phyloP scores from a whole-genome alignment of 148 eudicot species.

The Gaultheria prostrata region DNA sequence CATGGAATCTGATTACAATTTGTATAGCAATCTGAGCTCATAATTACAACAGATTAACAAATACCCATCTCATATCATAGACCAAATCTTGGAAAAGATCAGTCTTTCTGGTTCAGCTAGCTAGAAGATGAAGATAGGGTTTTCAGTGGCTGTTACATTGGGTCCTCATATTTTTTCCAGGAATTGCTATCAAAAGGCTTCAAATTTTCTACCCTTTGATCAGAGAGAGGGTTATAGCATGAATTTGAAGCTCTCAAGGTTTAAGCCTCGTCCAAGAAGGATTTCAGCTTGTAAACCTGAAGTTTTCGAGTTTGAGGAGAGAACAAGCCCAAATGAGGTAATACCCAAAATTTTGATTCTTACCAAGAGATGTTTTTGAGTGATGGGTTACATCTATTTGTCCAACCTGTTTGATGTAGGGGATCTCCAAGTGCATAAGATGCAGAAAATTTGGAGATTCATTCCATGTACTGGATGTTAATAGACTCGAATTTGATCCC shows the following conservation, averaged over 20 bases:
- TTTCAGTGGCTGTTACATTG: slow-evolving; percentile 25
- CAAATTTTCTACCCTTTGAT: slow-evolving; percentile 13
- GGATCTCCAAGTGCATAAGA: neutral
- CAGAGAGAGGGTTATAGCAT: neutral
- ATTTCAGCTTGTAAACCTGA: slow-evolving; percentile 28
- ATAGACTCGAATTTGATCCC: neutral
- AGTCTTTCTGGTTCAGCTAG: neutral
- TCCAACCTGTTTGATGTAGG: neutral
- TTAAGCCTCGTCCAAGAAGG: slow-evolving; percentile 18
- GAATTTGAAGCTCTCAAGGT: slow-evolving; percentile 20
- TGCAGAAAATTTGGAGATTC: neutral
- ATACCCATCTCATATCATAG: neutral
- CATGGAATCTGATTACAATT: slow-evolving; percentile 14
- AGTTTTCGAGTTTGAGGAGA: slow-evolving; percentile 49
- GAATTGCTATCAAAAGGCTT: slow-evolving; percentile 5
- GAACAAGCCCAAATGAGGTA: slow-evolving; percentile 84
- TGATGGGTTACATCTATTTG: neutral
- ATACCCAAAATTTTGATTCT: slow-evolving; percentile 15
- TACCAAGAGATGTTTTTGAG: neutral
- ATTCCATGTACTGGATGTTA: neutral
- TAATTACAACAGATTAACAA: neutral
- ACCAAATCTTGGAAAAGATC: neutral
- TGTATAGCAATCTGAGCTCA: neutral
- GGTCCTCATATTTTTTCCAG: slow-evolving; percentile 11
- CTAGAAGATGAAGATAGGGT: slow-evolving; percentile 27